phyloP scores from a whole-genome alignment of 2,329 filamentous ascomycete species.

The Seiridium unicorne region DNA sequence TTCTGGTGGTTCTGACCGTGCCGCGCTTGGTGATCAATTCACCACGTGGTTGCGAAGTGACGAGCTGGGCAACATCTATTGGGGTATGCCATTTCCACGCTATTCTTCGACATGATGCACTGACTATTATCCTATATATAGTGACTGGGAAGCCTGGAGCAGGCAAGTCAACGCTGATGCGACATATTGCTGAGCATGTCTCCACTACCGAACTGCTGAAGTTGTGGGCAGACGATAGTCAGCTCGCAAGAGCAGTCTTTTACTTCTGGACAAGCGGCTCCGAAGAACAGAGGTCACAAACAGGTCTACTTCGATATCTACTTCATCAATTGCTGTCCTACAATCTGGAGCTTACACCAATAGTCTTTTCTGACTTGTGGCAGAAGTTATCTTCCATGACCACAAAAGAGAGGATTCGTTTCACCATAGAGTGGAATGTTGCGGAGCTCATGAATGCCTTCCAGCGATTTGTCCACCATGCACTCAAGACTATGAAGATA shows the following conservation, averaged over 20 bases:
- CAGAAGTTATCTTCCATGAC: slow-evolving; percentile 21
- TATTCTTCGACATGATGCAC: background rate
- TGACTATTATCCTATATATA: background rate
- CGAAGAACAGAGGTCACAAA: slow-evolving; percentile 33
- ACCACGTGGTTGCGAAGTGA: slow-evolving; percentile 22
- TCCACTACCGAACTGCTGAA: slow-evolving; percentile 12
- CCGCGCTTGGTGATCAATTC: slow-evolving; percentile 17
- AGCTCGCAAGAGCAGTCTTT: slow-evolving; percentile 34
- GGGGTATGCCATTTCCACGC: slow-evolving; percentile 16
- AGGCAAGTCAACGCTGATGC: slow-evolving; percentile 46
- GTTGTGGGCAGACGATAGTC: slow-evolving; percentile 23
- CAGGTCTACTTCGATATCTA: slow-evolving; percentile 33
- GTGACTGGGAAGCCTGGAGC: slow-evolving; percentile 41
- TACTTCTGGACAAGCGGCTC: slow-evolving; percentile 44
- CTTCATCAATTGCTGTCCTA: slow-evolving; percentile 31
- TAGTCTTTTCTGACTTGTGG: slow-evolving; percentile 28
- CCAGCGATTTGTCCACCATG: slow-evolving; percentile 17
- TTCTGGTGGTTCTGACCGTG: background rate
- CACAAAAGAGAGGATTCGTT: slow-evolving; percentile 25
- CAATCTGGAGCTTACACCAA: slow-evolving; percentile 21
- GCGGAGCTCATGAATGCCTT: slow-evolving; percentile 26
- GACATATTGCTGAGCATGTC: slow-evolving; percentile 29
- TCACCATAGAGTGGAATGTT: slow-evolving; percentile 27
- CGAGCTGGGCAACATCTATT: slow-evolving; percentile 25
- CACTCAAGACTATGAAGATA: slow-evolving; percentile 16